Evolutionary conservation across 2,329 filamentous ascomycete genomes (phyloP), one percentile per base, ranked within the genome.

Genomic region (Trichoderma guizhouense): DNA sequence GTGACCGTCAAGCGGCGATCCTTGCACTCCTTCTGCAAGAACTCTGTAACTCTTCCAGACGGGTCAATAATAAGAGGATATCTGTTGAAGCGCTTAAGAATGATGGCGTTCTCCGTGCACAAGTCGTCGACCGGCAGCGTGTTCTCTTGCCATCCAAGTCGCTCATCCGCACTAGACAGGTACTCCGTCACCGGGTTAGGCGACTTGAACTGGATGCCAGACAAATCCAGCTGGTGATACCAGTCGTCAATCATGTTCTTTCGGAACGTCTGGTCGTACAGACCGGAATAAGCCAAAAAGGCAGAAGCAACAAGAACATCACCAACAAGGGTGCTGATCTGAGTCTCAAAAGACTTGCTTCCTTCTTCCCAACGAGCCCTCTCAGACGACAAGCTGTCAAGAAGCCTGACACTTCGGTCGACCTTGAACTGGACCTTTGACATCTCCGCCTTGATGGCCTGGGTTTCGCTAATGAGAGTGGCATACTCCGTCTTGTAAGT

Each of bases 31-130:
- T 95, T 95, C 82, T 97, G 93, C 78, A 99, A 81, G 85, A 98
- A 99, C 77, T 99, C 96, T 0, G 94, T 96, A 26, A 95, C 94
- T 75, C 96, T 90, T 55, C 96, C 96, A 15, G 96, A 98, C 1
- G 97, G 97, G 81, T 99, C 96, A 80, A 99, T 97, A 81, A 99
- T 98, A 73, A 99, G 89, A 58, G 97, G 96, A 81, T 99, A 99
- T 74, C 96, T 90, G 84, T 99, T 99, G 90, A 98, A 99, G 72
- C 96, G 91, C 85, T 98, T 94, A 73, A 99, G 89, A 76, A 99
- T 92, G 78, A 99, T 98, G 58, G 97, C 96, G 79, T 99, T 99
- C 82, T 99, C 96, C 0, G 96, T 99, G 86, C 96, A 99, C 53
- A 99, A 88, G 79, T 99, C 96, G 80, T 99, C 96, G 5, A 98